Conservation (phyloP, 2,329 filamentous ascomycete species). For the Trichoderma brevicompactum region DNA sequence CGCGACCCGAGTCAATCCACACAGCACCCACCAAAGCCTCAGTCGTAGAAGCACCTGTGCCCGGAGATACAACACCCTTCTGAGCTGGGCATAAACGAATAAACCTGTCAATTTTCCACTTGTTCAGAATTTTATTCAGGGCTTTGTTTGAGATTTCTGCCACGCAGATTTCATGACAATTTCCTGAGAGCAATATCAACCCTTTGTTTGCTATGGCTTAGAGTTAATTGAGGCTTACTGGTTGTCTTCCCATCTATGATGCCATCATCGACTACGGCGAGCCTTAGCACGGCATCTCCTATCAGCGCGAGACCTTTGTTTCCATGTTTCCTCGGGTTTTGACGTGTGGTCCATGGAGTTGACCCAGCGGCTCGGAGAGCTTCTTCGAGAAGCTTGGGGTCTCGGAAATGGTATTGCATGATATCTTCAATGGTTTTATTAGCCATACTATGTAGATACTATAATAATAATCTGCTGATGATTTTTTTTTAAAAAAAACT, state of each 20-base stretch:
- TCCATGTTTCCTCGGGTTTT: not conserved
- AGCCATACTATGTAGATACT: not conserved
- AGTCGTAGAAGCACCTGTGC: not conserved
- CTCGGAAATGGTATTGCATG: not conserved
- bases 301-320: conserved; percentile 10
- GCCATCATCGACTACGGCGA: not conserved
- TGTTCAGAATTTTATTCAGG: not conserved
- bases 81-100: not conserved
- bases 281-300: not conserved
- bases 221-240: not conserved
- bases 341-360: not conserved
- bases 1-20: too few species aligned
- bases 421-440: not conserved
- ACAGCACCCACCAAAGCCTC: not conserved
- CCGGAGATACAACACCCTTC: not conserved
- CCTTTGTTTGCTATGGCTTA: not conserved
- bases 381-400: not conserved
- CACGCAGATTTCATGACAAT: not conserved
- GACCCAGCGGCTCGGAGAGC: not conserved
- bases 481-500: not conserved
- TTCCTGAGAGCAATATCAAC: not conserved
- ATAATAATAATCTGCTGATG: not conserved
- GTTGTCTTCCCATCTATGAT: not conserved
- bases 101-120: not conserved
- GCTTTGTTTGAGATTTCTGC: not conserved